Percentiles rank a stretch among this genome's conserved stretches.
These are phyloP conservation scores for Rhododendron vialii DNA, from an alignment of 148 eudicot genomes.

Conservation along the genomic window DNA sequence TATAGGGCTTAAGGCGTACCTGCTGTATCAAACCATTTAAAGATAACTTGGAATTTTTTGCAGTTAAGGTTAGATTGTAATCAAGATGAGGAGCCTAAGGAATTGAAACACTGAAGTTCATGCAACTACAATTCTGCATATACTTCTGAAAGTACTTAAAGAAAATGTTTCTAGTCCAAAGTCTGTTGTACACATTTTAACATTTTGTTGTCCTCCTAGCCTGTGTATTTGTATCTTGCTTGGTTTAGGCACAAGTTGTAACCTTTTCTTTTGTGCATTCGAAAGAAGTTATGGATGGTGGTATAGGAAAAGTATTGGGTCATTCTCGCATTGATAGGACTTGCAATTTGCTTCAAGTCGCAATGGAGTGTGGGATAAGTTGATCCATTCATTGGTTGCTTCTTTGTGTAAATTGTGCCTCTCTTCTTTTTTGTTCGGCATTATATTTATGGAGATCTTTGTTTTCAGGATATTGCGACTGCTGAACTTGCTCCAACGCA, in stretches of 20 bases:
- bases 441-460: neutral
- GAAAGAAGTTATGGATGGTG: neutral
- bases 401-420: neutral
- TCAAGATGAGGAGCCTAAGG: neutral
- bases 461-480: constrained; percentile 6
- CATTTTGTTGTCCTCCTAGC: neutral
- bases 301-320: neutral
- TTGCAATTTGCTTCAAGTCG: neutral
- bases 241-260: neutral
- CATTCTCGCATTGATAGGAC: neutral
- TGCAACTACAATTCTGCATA: neutral
- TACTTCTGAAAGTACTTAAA: neutral
- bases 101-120: neutral
- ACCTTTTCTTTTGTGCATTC: neutral
- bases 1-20: neutral
- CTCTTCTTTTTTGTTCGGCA: neutral
- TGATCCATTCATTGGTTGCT: neutral
- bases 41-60: neutral
- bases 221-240: neutral
- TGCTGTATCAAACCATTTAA: neutral
- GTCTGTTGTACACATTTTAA: neutral
- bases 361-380: neutral
- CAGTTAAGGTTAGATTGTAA: neutral
- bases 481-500: constrained; percentile 12
- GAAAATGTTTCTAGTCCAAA: neutral